Conservation (phyloP, 2,329 filamentous ascomycete species). For the Penicillium sp. region DNA sequence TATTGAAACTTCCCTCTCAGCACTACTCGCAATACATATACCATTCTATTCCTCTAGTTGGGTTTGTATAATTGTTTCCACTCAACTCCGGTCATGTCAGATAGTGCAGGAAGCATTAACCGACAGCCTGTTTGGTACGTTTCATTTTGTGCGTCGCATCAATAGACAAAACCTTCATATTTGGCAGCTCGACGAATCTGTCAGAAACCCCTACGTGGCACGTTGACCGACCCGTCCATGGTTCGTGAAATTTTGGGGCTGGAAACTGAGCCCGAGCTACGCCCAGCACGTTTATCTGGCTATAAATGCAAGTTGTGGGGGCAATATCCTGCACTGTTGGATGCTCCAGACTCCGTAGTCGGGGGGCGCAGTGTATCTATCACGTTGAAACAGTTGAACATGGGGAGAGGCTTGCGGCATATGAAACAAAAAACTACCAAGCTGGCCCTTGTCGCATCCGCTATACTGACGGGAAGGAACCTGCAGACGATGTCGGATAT, state of each 20-base stretch:
- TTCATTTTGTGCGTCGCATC: too few relatives aligned
- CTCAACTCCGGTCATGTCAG: too few relatives aligned
- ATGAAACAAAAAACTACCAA: conserved; percentile 22
- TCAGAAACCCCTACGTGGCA: too few relatives aligned
- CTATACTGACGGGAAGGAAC: conserved; percentile 9
- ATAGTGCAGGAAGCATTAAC: too few relatives aligned
- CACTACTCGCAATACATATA: too few relatives aligned
- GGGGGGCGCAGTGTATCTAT: conserved; percentile 24
- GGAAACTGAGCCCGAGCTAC: not conserved
- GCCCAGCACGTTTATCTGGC: not conserved
- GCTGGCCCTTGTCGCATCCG: conserved; percentile 5
- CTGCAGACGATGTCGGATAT: not conserved
- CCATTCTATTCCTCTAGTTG: too few relatives aligned
- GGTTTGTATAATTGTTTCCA: too few relatives aligned
- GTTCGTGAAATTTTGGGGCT: conserved; percentile 25
- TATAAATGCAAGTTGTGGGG: conserved; percentile 28
- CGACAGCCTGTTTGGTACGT: too few relatives aligned
- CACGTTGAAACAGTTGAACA: conserved; percentile 20
- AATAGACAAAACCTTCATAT: too few relatives aligned
- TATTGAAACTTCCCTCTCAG: too few relatives aligned
- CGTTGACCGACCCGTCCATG: conserved; percentile 31
- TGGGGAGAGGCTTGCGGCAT: conserved; percentile 20
- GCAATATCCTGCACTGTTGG: conserved; percentile 28
- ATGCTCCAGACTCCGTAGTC: conserved; percentile 16
- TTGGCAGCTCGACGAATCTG: too few relatives aligned